Evolutionary conservation across 805 yeast genomes (phyloP).

Genomic region (Yamadazyma tumulicola): DNA sequence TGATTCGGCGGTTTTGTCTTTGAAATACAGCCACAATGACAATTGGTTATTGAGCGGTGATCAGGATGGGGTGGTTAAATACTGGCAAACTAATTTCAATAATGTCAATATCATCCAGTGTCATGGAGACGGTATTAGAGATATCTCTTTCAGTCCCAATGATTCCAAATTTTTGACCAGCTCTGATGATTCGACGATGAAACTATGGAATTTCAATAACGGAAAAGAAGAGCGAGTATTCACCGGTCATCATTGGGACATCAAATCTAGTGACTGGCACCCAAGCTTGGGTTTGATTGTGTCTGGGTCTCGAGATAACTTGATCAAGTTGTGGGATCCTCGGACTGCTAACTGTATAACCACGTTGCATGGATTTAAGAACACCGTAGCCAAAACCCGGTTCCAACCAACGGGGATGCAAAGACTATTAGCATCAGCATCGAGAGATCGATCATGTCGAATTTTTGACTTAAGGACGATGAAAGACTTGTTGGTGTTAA

Average conservation of each 20-base stretch:
- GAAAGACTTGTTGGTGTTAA: conserved; percentile 68
- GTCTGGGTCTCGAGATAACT: conserved; percentile 92
- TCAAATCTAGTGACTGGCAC: conserved; percentile 97
- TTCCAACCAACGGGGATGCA: conserved; percentile 82
- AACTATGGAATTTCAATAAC: conserved; percentile 92
- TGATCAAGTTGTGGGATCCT: conserved; percentile 96
- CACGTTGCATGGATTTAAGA: conserved; percentile 88
- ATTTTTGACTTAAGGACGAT: conserved; percentile 84
- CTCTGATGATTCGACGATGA: conserved; percentile 86
- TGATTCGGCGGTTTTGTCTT: conserved; percentile 78
- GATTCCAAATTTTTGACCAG: conserved; percentile 92
- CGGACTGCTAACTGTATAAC: conserved; percentile 68
- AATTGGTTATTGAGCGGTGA: conserved; percentile 96
- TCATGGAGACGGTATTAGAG: conserved; percentile 81
- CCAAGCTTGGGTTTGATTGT: conserved; percentile 81
- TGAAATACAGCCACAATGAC: conserved; percentile 81
- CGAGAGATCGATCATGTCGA: conserved; percentile 84
- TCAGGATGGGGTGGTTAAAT: conserved; percentile 85
- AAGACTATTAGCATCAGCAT: conserved; percentile 74
- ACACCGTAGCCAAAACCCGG: conserved; percentile 80
- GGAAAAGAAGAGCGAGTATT: conserved; percentile 77
- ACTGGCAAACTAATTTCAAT: conserved; percentile 97
- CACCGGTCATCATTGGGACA: conserved; percentile 98
- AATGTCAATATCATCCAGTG: conserved; percentile 79
- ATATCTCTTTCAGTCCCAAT: conserved; percentile 83